Base-by-base conservation (phyloP, 1,284 basidiomycete species). In the Anthracocystis walkeri region DNA sequence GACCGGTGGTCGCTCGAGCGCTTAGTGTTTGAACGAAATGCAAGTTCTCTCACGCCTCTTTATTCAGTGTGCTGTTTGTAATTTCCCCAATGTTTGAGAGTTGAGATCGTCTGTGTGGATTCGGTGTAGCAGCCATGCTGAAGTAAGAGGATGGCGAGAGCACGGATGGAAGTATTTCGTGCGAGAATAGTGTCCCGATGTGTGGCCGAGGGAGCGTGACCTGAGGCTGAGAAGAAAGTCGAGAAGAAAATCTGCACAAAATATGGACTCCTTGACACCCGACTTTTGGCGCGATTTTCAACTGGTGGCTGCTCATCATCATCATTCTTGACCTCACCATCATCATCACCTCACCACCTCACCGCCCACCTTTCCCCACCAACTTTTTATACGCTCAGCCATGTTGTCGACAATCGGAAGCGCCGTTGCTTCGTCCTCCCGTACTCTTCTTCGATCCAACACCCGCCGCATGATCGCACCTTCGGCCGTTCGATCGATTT, bases 381-480 rank as follows among this genome's bases (percentile, higher is more conserved):
- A n/a, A n/a, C n/a, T n/a, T n/a, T n/a, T n/a, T n/a, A 25, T 21
- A 4, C 18, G 5, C 21, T 27, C 49, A 42, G 3, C 23, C 10
- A 69, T 60, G 58, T 52, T 69, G 53, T 60, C 59, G 11, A 35
- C 59, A 11, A 23, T 67, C n/a, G 46, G 56, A 48, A 59, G 60
- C 41, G 55, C 65, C 16, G 62, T 68, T 10, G 71, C 71, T 14
- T 73, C 65, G 12, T 67, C 69, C n/a, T 66, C 64, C 7, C 59
- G 64, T 16, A 54, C 51, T 7, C 25, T 62, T 6, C 14, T 63
- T 12, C 57, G 55, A 18, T 12, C 33, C 46, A 42, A 31, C 54
- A 50, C 45, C 11, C 50, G 45, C 7, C 55, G 51, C 7, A 49
- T 45, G 7, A 20, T 42, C 21, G 48, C 46, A 46, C 65, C 42